Base-by-base conservation (phyloP, 75 land plant species). In the Adiantum capillusveneris region DNA sequence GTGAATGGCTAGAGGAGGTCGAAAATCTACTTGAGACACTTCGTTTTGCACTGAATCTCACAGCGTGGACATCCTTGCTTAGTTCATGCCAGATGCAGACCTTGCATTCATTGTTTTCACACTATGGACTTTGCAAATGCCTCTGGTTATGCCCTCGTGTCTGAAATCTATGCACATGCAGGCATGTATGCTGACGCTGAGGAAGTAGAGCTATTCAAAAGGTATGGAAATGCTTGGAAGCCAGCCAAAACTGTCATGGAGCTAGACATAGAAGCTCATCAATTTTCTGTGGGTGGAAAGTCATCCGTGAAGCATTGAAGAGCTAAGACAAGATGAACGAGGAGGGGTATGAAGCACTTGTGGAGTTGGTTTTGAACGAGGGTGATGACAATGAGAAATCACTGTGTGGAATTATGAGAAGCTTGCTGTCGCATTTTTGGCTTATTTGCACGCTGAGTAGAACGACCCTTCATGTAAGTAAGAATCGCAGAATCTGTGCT, bases 71-170 rank as follows among this genome's bases (percentile, higher is more conserved):
- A 60, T 75, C 76, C 0, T 26, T 81, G 29, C 44, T 73, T 0
- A 71, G 44, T 56, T 78, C 75, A 22, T 81, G 84, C 44, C 56
- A 64, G 28, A 57, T 22, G 21, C 66, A 72, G 71, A 49, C 64
- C 31, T 19, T 68, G 71, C 14, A 56, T 63, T 25, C 61, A 69
- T 31, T 26, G 27, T 11, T 60, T 80, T 2, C 50, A 75, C 16
- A 9, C 12, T 24, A 27, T 67, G 5, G 79, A 81, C 22, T 75
- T 73, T 0, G 43, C 37, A 44, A 62, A 69, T 24, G 79, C 59
- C 17, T 68, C 84, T 1, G 76, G 73, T 37, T 81, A 81, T 56
- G 79, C 75, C 1, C 25, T 81, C 12, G 52, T 81, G 24, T 81
- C 84, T 1, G 63, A 76, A 21, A 53, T 81, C 2, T 81, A 72